Evolutionary conservation across 331 rosid genomes (phyloP), one percentile per base, ranked within the genome.

Genomic region (Acacia pycnantha): DNA sequence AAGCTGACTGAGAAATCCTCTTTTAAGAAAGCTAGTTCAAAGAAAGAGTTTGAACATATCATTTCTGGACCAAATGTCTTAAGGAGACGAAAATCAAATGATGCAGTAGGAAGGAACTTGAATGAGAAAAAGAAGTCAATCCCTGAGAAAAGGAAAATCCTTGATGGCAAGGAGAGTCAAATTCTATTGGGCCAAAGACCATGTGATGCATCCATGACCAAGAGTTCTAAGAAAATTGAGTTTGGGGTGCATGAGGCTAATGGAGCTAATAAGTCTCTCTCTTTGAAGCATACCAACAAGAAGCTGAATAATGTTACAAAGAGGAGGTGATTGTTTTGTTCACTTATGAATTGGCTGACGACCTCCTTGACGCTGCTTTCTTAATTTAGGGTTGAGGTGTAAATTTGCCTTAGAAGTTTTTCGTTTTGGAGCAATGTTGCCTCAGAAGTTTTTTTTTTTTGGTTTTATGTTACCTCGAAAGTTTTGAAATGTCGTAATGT

Each of bases 261-360:
- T 76, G 86, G 77, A 43, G 80, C 77, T 79, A 74, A 73, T 22
- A 70, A 81, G 77, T 51, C 77, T 21, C 43, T 69, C 41, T n/a
- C 53, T 40, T 73, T 81, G 15, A 82, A 79, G 70, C 80, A 75
- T 72, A 22, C 84, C 40, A 35, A 35, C 40, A 35, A 35, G 6
- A 3, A 35, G 47, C 76, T 62, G 79, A 82, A 83, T 65, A 59
- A 83, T 78, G 90, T 93, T 74, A 59, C 95, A 37, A 86, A 92
- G 90, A 88, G 82, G 87, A 92, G 98, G 99, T 92, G 77, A 83
- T 71, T 67, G 43, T 70, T 84, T 82, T 6, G 76, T 78, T 78
- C 6, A 62, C 62, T 59, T 73, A 33, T 73, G 67, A 68, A 18
- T 48, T 83, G 58, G 72, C 68, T 73, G 11, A 35, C 68, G 19